phyloP scores from a whole-genome alignment of 148 eudicot genomes.

The Nyssa sinensis region DNA sequence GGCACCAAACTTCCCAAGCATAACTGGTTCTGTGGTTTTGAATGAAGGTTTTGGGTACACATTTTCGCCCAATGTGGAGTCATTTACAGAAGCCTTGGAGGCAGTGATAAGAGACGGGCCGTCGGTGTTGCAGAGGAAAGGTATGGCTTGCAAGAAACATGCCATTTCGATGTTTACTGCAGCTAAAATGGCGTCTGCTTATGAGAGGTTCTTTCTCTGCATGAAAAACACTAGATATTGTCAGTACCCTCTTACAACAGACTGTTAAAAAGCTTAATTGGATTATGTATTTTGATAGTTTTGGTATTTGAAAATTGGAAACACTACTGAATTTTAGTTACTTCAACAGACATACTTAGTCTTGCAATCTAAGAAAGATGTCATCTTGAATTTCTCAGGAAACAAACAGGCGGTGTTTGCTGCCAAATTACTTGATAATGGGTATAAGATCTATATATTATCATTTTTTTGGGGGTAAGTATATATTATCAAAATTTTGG shows the following conservation, averaged over 20 bases:
- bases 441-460: no score
- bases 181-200: constrained; percentile 38
- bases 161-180: constrained; percentile 35
- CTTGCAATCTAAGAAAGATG: no score
- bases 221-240: constrained; percentile 25
- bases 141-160: constrained; percentile 18
- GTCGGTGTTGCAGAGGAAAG: constrained; percentile 22
- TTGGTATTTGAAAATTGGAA: no score
- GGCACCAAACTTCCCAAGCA: constrained; percentile 35
- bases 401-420: not conserved
- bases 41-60: constrained; percentile 32
- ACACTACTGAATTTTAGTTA: no score
- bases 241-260: constrained; percentile 28
- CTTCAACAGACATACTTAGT: no score
- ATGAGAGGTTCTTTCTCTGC: constrained; percentile 36
- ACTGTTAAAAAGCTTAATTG: constrained; percentile 10
- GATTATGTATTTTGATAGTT: not conserved
- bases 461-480: no score
- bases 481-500: no score
- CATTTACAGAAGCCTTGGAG: constrained; percentile 27
- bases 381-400: no score
- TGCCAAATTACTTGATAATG: no score
- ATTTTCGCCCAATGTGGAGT: constrained; percentile 35
- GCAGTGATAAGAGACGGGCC: constrained; percentile 23
- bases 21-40: constrained; percentile 34